Percentiles rank a stretch among this genome's conserved stretches.
phyloP scores from a whole-genome alignment of 2,329 filamentous ascomycete species.

The Ceratocystis lukuohia region DNA sequence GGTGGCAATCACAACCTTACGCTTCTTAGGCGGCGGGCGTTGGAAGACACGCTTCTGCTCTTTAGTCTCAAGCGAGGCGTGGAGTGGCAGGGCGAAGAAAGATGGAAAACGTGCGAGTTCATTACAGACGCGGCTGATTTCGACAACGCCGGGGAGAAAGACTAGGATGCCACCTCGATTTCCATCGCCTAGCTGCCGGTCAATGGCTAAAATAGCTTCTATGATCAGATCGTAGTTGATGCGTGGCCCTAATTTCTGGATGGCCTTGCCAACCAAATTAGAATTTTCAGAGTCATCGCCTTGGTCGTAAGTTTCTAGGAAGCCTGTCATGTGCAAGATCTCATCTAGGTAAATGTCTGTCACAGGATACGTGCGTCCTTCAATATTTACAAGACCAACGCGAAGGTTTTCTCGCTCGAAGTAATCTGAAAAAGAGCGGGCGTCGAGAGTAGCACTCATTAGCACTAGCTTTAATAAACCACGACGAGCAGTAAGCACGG shows the following conservation, averaged over 20 bases:
- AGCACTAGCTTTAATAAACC: slow-evolving; percentile 79
- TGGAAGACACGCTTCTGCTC: slow-evolving; percentile 84
- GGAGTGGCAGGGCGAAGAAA: slow-evolving; percentile 71
- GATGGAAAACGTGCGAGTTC: slow-evolving; percentile 47
- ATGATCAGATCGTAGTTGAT: slow-evolving; percentile 87
- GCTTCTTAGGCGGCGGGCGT: slow-evolving; percentile 58
- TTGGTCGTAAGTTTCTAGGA: slow-evolving; percentile 39
- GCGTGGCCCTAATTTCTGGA: slow-evolving; percentile 60
- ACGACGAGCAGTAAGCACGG: slow-evolving; percentile 59
- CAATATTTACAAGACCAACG: slow-evolving; percentile 74
- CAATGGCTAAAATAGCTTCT: slow-evolving; percentile 68
- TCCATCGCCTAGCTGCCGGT: slow-evolving; percentile 57
- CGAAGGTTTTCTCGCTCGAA: slow-evolving; percentile 54
- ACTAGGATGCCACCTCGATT: slow-evolving; percentile 76
- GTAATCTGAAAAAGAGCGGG: slow-evolving; percentile 70
- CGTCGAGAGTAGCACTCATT: slow-evolving; percentile 94
- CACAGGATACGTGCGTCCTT: slow-evolving; percentile 80
- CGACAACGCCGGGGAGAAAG: slow-evolving; percentile 81
- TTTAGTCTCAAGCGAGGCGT: slow-evolving; percentile 76
- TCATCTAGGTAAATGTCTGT: slow-evolving; percentile 84
- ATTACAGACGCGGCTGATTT: slow-evolving; percentile 72
- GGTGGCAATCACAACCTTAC: slow-evolving; percentile 87
- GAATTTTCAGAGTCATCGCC: slow-evolving; percentile 5
- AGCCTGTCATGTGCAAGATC: slow-evolving; percentile 66
- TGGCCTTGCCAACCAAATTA: slow-evolving; percentile 49